Evolutionary conservation across 2,329 filamentous ascomycete species (phyloP), one percentile per base, ranked within the genome.

Genomic region (Pyrenophora seminiperda): DNA sequence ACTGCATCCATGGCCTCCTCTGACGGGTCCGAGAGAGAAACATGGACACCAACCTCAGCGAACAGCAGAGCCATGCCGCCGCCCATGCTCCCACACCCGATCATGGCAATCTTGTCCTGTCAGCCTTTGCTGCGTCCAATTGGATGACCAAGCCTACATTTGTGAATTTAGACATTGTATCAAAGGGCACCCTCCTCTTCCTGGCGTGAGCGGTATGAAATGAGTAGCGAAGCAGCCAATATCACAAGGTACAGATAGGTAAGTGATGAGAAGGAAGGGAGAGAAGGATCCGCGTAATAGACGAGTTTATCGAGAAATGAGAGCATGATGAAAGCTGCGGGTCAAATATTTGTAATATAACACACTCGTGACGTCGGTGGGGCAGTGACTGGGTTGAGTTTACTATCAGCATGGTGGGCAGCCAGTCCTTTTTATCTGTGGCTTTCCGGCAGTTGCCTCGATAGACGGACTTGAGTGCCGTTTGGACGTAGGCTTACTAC

Each of bases 51-150:
- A 37, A 81, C 73, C 56, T 86, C 83, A 13, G 82, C 82, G 52
- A 84, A 81, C 3, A 85, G 74, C 11, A 86, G 70, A 7, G 81
- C 76, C 77, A 86, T 81, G 49, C 79, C 81, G 3, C 77, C 79
- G n/a, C 83, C 83, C 81, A 85, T 86, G 58, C 76, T 80, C 4
- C 82, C 82, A 14, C 78, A 81, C 17, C 81, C 82, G 31, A 84
- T 78, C 73, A 84, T 81, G 41, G 79, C 81, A 53, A 85, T 69
- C 76, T 81, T 40, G 1, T n/a, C 0, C 24, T 13, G n/a, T 63
- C 9, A 63, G 52, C 9, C 15, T 27, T 4, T n/a, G 6, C 2
- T n/a, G 0, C 10, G 5, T 7, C 1, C 10, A 6, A 9, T 34
- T 2, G 17, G 7, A 29, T 7, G 15, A n/a, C 19, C 1, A 7